Conservation (phyloP, 495 filamentous ascomycete species). For the Penicillium samsonianum region DNA sequence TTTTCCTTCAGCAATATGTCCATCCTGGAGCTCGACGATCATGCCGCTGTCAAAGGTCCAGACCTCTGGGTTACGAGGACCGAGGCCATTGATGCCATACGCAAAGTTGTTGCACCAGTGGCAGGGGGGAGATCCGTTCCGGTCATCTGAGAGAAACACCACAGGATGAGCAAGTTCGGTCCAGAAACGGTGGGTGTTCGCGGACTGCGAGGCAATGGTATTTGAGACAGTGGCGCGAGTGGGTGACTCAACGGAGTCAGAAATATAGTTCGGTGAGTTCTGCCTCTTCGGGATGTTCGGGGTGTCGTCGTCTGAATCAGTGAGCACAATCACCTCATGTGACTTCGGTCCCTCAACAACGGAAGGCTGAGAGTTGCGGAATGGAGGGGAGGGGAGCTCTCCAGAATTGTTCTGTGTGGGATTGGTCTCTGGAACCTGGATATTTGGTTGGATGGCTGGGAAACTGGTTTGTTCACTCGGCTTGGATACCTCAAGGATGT, state of each 20-base stretch:
- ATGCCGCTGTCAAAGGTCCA: not conserved
- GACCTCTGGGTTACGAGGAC: conserved; percentile 5
- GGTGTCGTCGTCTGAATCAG: not conserved
- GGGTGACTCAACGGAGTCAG: not conserved
- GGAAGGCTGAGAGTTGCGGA: not conserved
- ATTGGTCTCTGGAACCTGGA: not conserved
- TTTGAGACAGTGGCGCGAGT: too few species aligned
- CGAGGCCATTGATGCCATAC: conserved; percentile 16
- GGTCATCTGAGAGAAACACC: not conserved
- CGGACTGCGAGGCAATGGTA: not conserved
- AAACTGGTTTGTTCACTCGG: too few species aligned
- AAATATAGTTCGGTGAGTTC: not conserved
- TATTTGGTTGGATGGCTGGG: not conserved
- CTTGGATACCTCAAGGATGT: not conserved
- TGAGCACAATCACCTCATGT: not conserved
- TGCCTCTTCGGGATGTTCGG: not conserved
- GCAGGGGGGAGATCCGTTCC: conserved; percentile 1
- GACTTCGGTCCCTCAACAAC: not conserved
- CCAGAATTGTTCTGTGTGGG: not conserved
- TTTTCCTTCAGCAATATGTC: conserved; percentile 7
- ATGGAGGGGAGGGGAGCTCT: too few species aligned
- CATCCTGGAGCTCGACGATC: conserved; percentile 5
- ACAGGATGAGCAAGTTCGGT: conserved; percentile 13
- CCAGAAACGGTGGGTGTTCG: not conserved
- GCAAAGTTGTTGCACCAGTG: conserved; percentile 22